A percentile compares a stretch with the other conserved stretches of the same genome.
Evolutionary conservation across 2,329 filamentous ascomycete genomes (phyloP).

Genomic region (Sclerotinia minor): DNA sequence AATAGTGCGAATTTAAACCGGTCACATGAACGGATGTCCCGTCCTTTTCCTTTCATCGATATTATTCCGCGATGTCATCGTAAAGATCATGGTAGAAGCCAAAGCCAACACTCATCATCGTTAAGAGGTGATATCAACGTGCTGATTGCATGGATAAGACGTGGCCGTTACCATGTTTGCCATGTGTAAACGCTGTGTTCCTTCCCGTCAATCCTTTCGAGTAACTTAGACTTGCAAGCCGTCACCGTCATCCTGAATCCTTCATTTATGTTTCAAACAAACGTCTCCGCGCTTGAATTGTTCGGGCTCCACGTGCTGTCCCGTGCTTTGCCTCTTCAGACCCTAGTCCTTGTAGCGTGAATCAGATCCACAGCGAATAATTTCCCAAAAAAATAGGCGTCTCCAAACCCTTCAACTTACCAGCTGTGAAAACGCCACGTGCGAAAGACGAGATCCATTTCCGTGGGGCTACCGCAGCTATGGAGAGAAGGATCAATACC

Average conservation of each 20-base stretch:
- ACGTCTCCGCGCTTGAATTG: constrained; percentile 8
- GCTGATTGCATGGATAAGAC: background rate
- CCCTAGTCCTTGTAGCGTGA: constrained; percentile 15
- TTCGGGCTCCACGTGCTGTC: background rate
- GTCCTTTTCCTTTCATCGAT: constrained; percentile 9
- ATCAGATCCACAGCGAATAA: background rate
- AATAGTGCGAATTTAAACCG: constrained; percentile 13
- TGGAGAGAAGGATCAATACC: constrained; percentile 15
- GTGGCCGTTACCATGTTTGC: background rate
- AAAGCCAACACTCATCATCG: constrained; percentile 4
- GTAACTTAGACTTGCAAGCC: background rate
- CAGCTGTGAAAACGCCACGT: constrained; percentile 16
- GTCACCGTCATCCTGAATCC: constrained; percentile 17
- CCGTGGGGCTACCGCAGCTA: background rate
- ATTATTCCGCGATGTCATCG: constrained; percentile 6
- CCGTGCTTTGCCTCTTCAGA: background rate
- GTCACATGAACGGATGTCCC: constrained; percentile 23
- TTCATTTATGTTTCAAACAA: constrained; percentile 14
- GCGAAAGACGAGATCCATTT: background rate
- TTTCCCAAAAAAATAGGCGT: background rate
- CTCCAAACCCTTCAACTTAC: background rate
- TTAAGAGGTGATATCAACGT: background rate
- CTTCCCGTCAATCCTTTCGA: background rate
- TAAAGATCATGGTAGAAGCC: background rate
- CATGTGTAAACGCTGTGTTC: background rate